Conservation (phyloP, 805 yeast genomes). For the Candida parachauliodes region DNA sequence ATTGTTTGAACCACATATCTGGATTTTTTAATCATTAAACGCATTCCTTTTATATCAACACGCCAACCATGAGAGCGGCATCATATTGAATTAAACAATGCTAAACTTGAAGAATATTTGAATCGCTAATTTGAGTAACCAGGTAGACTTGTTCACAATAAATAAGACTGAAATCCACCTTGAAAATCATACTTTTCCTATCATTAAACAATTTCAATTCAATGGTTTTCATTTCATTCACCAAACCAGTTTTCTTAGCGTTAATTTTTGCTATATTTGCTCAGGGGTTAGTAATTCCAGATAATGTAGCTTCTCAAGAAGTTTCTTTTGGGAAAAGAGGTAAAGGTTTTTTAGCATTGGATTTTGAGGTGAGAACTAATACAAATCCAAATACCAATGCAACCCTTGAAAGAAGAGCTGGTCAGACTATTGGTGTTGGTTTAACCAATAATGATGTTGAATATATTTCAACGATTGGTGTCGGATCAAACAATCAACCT, state of each 20-base stretch:
- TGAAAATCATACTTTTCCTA: no score
- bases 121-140: no score
- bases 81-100: no score
- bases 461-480: constrained; percentile 15
- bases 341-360: constrained; percentile 9
- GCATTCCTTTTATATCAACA: no score
- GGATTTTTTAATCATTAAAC: no score
- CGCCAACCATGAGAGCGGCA: no score
- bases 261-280: constrained; percentile 10
- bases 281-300: constrained; percentile 8
- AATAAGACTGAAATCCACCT: no score
- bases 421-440: constrained; percentile 1
- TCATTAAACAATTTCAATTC: no score
- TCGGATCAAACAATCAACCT: constrained; percentile 28
- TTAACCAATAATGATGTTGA: constrained; percentile 5
- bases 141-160: no score
- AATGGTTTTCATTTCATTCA: constrained; percentile 5
- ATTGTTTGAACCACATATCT: no score
- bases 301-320: not conserved
- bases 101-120: no score
- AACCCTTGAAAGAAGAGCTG: constrained; percentile 5
- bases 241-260: constrained; percentile 6
- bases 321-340: constrained; percentile 7
- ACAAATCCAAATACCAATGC: no score
- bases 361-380: constrained; percentile 7